Conservation (phyloP, 1,284 basidiomycete genomes). For the Trichosporon asahii region DNA sequence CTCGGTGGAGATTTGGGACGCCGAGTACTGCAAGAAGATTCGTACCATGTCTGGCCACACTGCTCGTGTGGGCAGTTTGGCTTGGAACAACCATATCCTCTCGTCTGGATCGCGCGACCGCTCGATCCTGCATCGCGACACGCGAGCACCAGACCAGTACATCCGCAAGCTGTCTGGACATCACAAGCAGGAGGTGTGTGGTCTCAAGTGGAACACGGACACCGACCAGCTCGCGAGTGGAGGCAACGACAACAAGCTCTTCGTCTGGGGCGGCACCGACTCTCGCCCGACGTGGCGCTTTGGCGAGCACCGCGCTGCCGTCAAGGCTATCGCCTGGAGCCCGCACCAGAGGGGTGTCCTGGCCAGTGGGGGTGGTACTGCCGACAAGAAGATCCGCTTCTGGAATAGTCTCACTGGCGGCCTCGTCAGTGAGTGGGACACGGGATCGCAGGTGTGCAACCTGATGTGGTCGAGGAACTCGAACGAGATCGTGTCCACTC, state of each 20-base stretch:
- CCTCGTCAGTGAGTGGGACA: constrained; percentile 81
- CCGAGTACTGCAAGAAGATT: constrained; percentile 68
- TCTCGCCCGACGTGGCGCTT: constrained; percentile 83
- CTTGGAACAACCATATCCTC: constrained; percentile 88
- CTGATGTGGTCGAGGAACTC: constrained; percentile 93
- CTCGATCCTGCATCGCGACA: constrained; percentile 86
- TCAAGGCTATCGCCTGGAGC: constrained; percentile 97
- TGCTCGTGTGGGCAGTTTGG: constrained; percentile 85
- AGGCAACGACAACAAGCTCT: constrained; percentile 97
- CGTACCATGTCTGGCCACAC: constrained; percentile 80
- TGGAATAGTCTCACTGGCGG: constrained; percentile 91
- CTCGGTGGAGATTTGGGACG: constrained; percentile 90
- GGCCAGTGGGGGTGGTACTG: constrained; percentile 96
- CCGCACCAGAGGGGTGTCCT: constrained; percentile 88
- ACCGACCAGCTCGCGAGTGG: constrained; percentile 82
- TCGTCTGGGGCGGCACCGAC: constrained; percentile 78
- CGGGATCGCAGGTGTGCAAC: constrained; percentile 94
- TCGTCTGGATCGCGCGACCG: constrained; percentile 90
- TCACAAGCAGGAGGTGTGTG: constrained; percentile 95
- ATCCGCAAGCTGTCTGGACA: constrained; percentile 70
- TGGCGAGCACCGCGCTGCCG: constrained; percentile 92
- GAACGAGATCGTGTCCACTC: constrained; percentile 95
- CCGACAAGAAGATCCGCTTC: constrained; percentile 94
- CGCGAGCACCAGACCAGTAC: constrained; percentile 67
- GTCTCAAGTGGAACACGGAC: constrained; percentile 81